phyloP scores from a whole-genome alignment of 805 yeast species.

The Yarrowia divulgata region DNA sequence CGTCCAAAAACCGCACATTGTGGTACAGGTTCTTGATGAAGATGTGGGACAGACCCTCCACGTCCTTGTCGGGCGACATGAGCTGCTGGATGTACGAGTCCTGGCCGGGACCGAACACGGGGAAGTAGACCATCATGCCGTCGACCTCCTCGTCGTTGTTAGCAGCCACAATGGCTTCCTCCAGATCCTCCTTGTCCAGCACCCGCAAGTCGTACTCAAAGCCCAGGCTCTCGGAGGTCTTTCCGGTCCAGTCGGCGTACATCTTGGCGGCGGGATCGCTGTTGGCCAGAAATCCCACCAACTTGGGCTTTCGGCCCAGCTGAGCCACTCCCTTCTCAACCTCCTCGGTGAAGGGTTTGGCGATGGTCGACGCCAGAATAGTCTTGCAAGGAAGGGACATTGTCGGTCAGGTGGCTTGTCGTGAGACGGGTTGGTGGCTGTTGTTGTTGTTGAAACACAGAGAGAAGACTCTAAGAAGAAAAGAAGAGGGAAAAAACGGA shows the following conservation, averaged over 20 bases:
- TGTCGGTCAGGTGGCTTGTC: background rate
- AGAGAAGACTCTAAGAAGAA: background rate
- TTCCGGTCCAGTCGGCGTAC: conserved; percentile 96
- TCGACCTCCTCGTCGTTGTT: conserved; percentile 76
- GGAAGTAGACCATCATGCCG: conserved; percentile 97
- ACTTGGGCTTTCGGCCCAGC: conserved; percentile 66
- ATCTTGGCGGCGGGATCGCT: conserved; percentile 92
- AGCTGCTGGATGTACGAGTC: conserved; percentile 96
- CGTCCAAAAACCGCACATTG: conserved; percentile 83
- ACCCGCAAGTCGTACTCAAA: conserved; percentile 80
- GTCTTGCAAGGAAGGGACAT: conserved; percentile 54
- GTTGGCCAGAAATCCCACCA: conserved; percentile 93
- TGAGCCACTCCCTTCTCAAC: conserved; percentile 63
- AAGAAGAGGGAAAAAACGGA: background rate
- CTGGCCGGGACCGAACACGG: conserved; percentile 93
- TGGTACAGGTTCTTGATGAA: conserved; percentile 96
- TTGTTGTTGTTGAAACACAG: conserved; percentile 32
- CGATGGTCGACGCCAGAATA: conserved; percentile 84
- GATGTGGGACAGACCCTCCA: conserved; percentile 90
- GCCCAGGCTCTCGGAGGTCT: conserved; percentile 85
- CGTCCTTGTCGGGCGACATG: conserved; percentile 90
- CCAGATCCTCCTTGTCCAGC: conserved; percentile 81
- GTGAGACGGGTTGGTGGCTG: background rate
- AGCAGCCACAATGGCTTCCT: conserved; percentile 81
- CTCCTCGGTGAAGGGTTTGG: conserved; percentile 81